Conservation (phyloP, 352 stramenopile species). For the Globisporangium cylindrosporum region DNA sequence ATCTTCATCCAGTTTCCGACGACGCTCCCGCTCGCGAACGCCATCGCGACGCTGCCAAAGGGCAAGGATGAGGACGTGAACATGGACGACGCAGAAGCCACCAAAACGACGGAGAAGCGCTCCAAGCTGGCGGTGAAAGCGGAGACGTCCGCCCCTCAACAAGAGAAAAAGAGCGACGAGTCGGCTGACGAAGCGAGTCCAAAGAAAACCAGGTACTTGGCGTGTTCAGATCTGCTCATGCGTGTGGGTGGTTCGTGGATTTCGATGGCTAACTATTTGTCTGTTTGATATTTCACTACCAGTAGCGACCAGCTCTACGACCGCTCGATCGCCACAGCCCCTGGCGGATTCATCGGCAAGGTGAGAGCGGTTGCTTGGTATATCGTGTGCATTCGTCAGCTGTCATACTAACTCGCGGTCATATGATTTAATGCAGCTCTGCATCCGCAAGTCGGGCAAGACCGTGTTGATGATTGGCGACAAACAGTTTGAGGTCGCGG, state of each 20-base stretch:
- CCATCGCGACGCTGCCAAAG: conserved; percentile 27
- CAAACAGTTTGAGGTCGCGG: conserved; percentile 83
- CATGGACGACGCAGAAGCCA: conserved; percentile 15
- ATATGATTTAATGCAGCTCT: conserved; percentile 37
- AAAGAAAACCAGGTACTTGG: conserved; percentile 3
- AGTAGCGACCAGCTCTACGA: conserved; percentile 70
- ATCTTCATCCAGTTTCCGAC: conserved; percentile 85
- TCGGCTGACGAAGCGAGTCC: conserved; percentile 2
- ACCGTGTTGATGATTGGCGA: conserved; percentile 82
- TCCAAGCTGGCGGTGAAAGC: conserved; percentile 18
- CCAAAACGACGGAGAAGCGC: neutral
- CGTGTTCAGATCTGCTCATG: neutral
- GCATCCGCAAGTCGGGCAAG: conserved; percentile 83
- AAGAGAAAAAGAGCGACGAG: conserved; percentile 13
- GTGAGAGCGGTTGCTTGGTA: conserved; percentile 20
- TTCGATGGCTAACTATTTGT: conserved; percentile 11
- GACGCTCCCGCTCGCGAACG: conserved; percentile 68
- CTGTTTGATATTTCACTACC: neutral
- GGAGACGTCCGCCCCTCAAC: neutral
- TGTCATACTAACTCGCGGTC: neutral
- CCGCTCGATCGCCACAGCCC: conserved; percentile 58
- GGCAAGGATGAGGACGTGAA: conserved; percentile 29
- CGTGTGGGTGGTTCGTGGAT: neutral
- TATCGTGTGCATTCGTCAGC: neutral
- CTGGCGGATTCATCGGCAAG: conserved; percentile 82